phyloP scores from a whole-genome alignment of 108 stramenopile species.

The Schizochytrium sp. region DNA sequence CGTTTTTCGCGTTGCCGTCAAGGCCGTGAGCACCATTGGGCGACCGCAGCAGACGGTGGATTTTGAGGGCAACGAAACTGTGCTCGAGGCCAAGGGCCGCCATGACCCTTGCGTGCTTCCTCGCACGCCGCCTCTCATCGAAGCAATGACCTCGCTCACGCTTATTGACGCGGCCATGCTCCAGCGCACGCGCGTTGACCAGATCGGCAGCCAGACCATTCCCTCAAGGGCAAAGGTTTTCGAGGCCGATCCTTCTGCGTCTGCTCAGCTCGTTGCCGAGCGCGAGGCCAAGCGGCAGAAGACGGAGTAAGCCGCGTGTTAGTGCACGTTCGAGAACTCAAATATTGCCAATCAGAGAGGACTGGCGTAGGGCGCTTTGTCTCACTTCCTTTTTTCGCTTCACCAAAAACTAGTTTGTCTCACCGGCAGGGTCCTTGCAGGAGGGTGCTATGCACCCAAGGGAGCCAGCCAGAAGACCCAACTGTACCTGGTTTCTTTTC shows the following conservation, averaged over 20 bases:
- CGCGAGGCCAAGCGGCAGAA: not conserved
- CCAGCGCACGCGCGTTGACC: constrained; percentile 51
- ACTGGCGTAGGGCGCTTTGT: no score
- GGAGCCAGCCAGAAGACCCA: no score
- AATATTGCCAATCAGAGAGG: no score
- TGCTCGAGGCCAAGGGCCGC: constrained; percentile 87
- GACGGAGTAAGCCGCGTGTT: not conserved
- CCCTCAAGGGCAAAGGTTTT: not conserved
- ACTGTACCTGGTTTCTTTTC: no score
- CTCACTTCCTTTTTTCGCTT: no score
- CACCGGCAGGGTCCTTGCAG: no score
- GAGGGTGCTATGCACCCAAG: no score
- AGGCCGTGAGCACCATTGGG: constrained; percentile 35
- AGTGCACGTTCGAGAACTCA: no score
- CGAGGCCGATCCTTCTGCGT: not conserved
- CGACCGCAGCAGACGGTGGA: constrained; percentile 71
- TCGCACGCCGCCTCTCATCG: constrained; percentile 87
- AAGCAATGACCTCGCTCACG: constrained; percentile 94
- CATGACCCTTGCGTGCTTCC: constrained; percentile 98
- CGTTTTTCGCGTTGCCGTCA: constrained; percentile 87
- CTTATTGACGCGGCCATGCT: constrained; percentile 86
- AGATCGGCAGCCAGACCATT: constrained; percentile 14
- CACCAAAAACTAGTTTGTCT: no score
- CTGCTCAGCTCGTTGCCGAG: not conserved
- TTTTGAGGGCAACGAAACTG: constrained; percentile 80